These are phyloP conservation scores for Jasminum sambac DNA, from an alignment of 257 asterid species.

Conservation along the genomic window DNA sequence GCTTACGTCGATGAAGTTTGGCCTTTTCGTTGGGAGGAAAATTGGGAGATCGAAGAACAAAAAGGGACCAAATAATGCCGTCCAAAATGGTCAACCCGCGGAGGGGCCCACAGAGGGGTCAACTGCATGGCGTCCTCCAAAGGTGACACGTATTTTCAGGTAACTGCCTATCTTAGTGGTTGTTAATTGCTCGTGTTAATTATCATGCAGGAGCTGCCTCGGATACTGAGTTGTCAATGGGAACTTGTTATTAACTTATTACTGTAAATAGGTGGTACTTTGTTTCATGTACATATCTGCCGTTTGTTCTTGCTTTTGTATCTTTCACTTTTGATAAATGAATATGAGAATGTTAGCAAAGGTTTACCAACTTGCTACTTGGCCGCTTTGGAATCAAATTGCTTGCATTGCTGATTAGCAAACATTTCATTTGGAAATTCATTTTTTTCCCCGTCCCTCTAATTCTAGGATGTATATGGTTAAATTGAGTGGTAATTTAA, in stretches of 20 bases:
- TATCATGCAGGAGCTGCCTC: background rate
- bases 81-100: constrained; percentile 10
- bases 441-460: too few relatives aligned
- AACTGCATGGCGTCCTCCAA: constrained; percentile 26
- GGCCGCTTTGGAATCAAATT: too few relatives aligned
- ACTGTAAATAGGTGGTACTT: background rate
- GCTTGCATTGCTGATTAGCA: too few relatives aligned
- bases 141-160: constrained; percentile 27
- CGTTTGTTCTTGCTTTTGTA: too few relatives aligned
- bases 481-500: too few relatives aligned
- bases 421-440: too few relatives aligned
- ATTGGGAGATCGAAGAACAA: constrained; percentile 22
- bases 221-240: background rate
- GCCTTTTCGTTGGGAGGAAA: constrained; percentile 42
- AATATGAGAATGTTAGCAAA: too few relatives aligned
- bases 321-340: too few relatives aligned
- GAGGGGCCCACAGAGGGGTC: constrained; percentile 27
- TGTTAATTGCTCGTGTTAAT: background rate
- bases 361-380: too few relatives aligned
- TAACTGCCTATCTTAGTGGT: background rate
- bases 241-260: background rate
- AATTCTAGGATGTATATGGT: too few relatives aligned
- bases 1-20: constrained; percentile 40
- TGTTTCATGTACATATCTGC: background rate
- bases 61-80: constrained; percentile 5